phyloP scores from a whole-genome alignment of 2,329 filamentous ascomycete genomes.

The Claviceps fusiformis region DNA sequence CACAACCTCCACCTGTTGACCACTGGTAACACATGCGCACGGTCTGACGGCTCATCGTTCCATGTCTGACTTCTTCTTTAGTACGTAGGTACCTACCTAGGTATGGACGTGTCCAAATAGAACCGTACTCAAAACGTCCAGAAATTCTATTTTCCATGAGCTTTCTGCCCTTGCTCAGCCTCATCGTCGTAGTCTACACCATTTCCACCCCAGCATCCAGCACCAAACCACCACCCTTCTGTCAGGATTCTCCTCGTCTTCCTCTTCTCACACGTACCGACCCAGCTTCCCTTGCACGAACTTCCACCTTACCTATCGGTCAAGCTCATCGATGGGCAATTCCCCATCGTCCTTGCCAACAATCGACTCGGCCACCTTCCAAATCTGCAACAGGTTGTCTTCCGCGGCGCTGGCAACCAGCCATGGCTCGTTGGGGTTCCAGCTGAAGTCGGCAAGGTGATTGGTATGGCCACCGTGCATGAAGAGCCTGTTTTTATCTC shows the following conservation, averaged over 20 bases:
- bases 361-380: slow-evolving; percentile 74
- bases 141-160: background rate
- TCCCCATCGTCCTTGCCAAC: slow-evolving; percentile 66
- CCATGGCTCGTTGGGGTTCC: slow-evolving; percentile 96
- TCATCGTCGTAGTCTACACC: background rate
- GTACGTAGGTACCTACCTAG: background rate
- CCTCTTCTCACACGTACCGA: slow-evolving; percentile 19
- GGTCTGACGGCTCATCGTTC: background rate
- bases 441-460: slow-evolving; percentile 90
- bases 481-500: slow-evolving; percentile 40
- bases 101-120: background rate
- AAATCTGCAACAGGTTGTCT: slow-evolving; percentile 92
- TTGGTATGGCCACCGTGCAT: slow-evolving; percentile 99
- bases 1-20: background rate
- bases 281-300: slow-evolving; percentile 15
- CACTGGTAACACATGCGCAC: background rate
- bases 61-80: too few species aligned
- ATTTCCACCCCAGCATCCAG: background rate
- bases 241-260: slow-evolving; percentile 5
- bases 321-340: slow-evolving; percentile 63
- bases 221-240: background rate
- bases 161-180: background rate
- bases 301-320: slow-evolving; percentile 36
- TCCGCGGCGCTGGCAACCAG: slow-evolving; percentile 90
- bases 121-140: background rate